Evolutionary conservation across 2,329 filamentous ascomycete genomes (phyloP), one percentile per base, ranked within the genome.

Genomic region (Neopestalotiopsis rosae): DNA sequence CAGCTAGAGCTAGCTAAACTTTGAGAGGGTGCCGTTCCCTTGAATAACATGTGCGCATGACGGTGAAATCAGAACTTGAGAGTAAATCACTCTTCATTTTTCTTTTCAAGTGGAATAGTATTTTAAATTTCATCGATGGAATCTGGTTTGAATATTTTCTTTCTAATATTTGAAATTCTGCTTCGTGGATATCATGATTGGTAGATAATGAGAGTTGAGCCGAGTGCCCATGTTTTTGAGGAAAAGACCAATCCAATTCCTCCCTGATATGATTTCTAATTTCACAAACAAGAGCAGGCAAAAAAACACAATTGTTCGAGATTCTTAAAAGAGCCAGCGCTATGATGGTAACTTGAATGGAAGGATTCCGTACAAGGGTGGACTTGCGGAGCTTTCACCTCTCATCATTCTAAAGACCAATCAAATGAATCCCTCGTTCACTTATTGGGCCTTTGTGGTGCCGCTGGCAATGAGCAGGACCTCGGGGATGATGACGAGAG

Each of bases 401-500:
- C 24, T 28, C 24, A 3, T 28, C 24, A 28, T 3, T 28, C 3
- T 28, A 28, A 28, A 4, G 24, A 28, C 24, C 24, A 28, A 28
- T 28, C 24, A 28, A 28, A 3, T 28, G 30, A 30, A 56, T 56
- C 17, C 14, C 49, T 4, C 5, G 17, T 10, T 24, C 9, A 3
- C 38, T 32, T 67, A 72, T 65, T 75, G 70, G 34, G 69, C 49
- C 70, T 75, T 74, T 71, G 75, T 73, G 70, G 74, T 75, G 65
- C 76, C 72, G 63, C 72, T 72, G 6, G 77, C 70, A 40, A 86
- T 76, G 62, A 88, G 73, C 63, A 88, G 75, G 40, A 86, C 70
- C 79, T 92, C 84, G 12, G 85, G 83, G 3, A 86, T 74, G 5
- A 92, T 28, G 30, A 90, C 71, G 9, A 85, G 77, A 3, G 77